Evolutionary conservation across 768 basidiomycete species (phyloP).

Genomic region (Suillus brevipes): DNA sequence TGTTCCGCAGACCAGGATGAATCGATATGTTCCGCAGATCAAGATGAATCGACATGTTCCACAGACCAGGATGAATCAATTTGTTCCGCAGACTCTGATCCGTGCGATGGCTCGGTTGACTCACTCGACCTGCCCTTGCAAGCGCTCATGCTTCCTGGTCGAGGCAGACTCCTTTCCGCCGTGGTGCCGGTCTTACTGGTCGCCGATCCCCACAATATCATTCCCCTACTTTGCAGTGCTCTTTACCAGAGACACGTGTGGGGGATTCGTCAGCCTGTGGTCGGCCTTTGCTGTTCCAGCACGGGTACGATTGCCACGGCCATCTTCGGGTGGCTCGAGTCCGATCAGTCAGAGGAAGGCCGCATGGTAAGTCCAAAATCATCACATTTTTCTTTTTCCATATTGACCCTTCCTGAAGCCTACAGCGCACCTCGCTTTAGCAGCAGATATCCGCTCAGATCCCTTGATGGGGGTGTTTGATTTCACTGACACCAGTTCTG

Average conservation of each 20-base stretch:
- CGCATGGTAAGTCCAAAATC: no score
- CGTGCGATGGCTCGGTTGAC: neutral
- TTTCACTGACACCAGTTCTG: neutral
- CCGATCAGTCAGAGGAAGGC: no score
- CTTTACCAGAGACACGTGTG: constrained; percentile 10
- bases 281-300: neutral
- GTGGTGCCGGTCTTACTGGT: constrained; percentile 7
- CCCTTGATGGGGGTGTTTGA: constrained; percentile 1
- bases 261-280: constrained; percentile 7
- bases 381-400: no score
- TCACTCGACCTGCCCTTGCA: constrained; percentile 9
- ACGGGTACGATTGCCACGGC: neutral
- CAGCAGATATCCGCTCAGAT: neutral
- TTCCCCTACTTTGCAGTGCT: neutral
- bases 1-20: no score
- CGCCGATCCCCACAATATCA: constrained; percentile 1
- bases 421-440: neutral
- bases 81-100: neutral
- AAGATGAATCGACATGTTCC: no score
- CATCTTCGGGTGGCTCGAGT: neutral
- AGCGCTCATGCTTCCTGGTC: constrained; percentile 1
- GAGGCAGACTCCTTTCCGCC: neutral
- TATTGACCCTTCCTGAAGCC: neutral
- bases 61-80: neutral
- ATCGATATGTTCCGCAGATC: no score